Base-by-base conservation (phyloP, 2,329 filamentous ascomycete species). In the Clarireedia homoeocarpa region DNA sequence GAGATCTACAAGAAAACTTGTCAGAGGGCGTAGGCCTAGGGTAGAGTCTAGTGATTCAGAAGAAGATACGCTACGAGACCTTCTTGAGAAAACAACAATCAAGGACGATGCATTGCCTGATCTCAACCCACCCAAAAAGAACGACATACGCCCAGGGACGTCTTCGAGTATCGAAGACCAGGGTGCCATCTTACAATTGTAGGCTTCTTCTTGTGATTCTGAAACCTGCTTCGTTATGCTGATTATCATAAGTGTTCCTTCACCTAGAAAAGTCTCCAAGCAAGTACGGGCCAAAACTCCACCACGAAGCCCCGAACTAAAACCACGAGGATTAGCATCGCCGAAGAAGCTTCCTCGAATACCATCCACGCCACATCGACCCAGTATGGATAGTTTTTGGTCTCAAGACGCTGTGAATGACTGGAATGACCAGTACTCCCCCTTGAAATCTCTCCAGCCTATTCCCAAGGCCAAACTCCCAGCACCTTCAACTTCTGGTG, bases 381-480 rank as follows among this genome's bases (percentile, higher is more conserved):
- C 76, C 23, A 78, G 71, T 52, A 76, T 76, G 40, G 82, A 85
- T 59, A 72, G 72, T 6, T 85, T 85, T 64, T 86, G 83, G 83
- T 74, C 73, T 52, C 77, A 79, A 59, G 77, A 79, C 12, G 68
- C 79, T 15, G 74, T 83, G 24, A 80, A 85, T 62, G 77, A 81
- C 45, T 86, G 82, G 82, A 83, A 85, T 58, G 82, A 85, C 46
- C 73, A 81, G 53, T 78, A 84, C 65, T 82, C 79, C 0, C 79
- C 81, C 0, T 71, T 67, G 14, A 79, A 78, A 58, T 63, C 69
- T 0, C 63, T 71, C n/a, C 76, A 75, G 56, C 61, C 69, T 4
- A 52, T 69, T 0, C 62, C 70, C 15, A 67, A 66, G 2, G 63
- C 66, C 17, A 48, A 56, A 20, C 40, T 47, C 9, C 51, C 52